These are phyloP conservation scores for Kwoniella bestiolae DNA, from an alignment of 768 basidiomycete species.

Conservation along the genomic window DNA sequence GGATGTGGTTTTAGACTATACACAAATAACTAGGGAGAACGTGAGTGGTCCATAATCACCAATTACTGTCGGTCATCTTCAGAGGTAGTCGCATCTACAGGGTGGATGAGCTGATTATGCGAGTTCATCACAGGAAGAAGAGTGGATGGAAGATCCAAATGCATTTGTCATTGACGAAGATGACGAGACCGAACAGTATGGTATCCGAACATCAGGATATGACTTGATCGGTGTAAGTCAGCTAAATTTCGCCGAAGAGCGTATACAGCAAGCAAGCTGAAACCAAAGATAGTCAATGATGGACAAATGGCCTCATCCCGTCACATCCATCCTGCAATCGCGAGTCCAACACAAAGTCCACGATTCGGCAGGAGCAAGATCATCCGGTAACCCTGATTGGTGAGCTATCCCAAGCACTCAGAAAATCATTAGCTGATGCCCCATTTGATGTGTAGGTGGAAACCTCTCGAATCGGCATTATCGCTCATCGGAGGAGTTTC, in stretches of 20 bases:
- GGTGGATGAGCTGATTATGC: neutral
- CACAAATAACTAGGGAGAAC: constrained; percentile 88
- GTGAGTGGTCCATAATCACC: constrained; percentile 62
- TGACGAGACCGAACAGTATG: constrained; percentile 81
- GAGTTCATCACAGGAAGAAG: constrained; percentile 72
- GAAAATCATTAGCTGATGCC: neutral
- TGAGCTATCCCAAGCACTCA: constrained; percentile 49
- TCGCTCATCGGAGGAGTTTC: constrained; percentile 80
- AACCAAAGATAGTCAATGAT: constrained; percentile 50
- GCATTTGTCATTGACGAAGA: constrained; percentile 93
- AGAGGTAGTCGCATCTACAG: no score
- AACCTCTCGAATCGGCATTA: constrained; percentile 80
- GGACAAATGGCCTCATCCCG: constrained; percentile 54
- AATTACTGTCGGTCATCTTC: no score
- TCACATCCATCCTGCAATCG: constrained; percentile 62
- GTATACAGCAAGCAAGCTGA: neutral
- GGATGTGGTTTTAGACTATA: constrained; percentile 66
- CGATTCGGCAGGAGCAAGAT: constrained; percentile 65
- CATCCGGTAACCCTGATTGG: constrained; percentile 69
- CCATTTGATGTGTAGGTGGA: constrained; percentile 90
- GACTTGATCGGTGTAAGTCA: constrained; percentile 74
- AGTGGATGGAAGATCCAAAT: constrained; percentile 86
- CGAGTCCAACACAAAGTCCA: constrained; percentile 65
- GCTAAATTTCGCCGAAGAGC: neutral
- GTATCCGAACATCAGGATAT: constrained; percentile 79